phyloP scores from a whole-genome alignment of 371 early-diverging fungal genomes.

The Mucor racemosus region DNA sequence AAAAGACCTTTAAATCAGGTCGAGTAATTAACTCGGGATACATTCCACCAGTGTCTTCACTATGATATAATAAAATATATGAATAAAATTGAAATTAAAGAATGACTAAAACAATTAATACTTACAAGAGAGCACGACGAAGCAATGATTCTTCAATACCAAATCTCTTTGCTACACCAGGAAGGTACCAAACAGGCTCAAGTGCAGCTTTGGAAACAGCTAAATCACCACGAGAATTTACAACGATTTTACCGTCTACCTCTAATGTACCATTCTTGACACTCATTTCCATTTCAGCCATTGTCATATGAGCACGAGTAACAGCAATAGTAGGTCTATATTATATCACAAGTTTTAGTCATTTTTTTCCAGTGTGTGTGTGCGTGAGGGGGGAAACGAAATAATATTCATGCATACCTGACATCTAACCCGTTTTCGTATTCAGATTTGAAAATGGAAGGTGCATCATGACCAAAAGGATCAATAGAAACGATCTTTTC shows the following conservation, averaged over 20 bases:
- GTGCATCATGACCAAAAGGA: constrained; percentile 89
- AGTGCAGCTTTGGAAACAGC: constrained; percentile 93
- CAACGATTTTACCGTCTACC: constrained; percentile 85
- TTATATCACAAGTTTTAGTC: not conserved
- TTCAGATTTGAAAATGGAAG: constrained; percentile 63
- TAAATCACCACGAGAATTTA: constrained; percentile 81
- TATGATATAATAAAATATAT: not conserved
- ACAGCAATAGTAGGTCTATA: constrained; percentile 88
- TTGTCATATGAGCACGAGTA: constrained; percentile 93
- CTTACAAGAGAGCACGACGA: constrained; percentile 85
- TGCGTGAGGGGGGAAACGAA: too few species aligned
- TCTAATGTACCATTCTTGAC: constrained; percentile 67
- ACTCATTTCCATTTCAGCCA: constrained; percentile 87
- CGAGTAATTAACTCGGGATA: constrained; percentile 95
- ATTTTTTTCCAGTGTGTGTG: not conserved
- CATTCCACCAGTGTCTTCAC: constrained; percentile 83
- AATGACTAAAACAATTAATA: not conserved
- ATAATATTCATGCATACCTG: constrained; percentile 50
- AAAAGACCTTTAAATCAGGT: constrained; percentile 91
- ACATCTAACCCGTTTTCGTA: constrained; percentile 82
- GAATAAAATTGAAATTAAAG: too few species aligned
- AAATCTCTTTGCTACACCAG: constrained; percentile 91
- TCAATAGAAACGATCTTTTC: constrained; percentile 94
- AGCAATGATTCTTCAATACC: constrained; percentile 85
- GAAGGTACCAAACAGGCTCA: constrained; percentile 97